A percentile compares a stretch with the other conserved stretches of the same genome.
phyloP scores from a whole-genome alignment of 176 grass and related monocot species.

The Luzula sylvatica region DNA sequence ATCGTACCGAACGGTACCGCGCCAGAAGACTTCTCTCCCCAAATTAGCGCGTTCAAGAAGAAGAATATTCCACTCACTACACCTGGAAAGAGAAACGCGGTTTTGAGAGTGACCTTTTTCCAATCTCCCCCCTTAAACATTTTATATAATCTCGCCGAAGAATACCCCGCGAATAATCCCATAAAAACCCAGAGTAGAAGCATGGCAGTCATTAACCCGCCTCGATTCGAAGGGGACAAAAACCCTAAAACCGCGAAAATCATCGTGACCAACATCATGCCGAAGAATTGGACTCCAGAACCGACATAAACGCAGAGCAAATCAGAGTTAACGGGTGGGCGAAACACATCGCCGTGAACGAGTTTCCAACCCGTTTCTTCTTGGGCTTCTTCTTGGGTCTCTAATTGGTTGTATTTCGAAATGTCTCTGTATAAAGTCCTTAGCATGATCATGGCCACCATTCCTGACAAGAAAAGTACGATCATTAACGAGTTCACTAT shows the following conservation, averaged over 20 bases:
- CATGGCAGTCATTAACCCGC: conserved; percentile 76
- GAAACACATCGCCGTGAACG: conserved; percentile 87
- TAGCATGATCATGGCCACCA: conserved; percentile 98
- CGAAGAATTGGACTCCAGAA: conserved; percentile 75
- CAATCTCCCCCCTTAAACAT: conserved; percentile 69
- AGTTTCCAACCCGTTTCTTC: conserved; percentile 98
- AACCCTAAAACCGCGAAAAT: conserved; percentile 76
- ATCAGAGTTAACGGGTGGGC: conserved; percentile 42
- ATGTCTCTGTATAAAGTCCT: conserved; percentile 72
- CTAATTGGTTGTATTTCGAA: conserved; percentile 80
- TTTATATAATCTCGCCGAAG: conserved; percentile 60
- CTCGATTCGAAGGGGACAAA: conserved; percentile 67
- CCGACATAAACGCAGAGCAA: conserved; percentile 68
- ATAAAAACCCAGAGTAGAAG: conserved; percentile 83
- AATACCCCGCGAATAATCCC: conserved; percentile 72
- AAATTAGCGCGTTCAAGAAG: conserved; percentile 65
- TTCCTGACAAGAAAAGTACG: conserved; percentile 78
- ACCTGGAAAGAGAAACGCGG: conserved; percentile 60
- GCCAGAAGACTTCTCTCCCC: conserved; percentile 76
- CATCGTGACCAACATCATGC: conserved; percentile 81
- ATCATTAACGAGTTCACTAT: conserved; percentile 87
- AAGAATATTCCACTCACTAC: conserved; percentile 62
- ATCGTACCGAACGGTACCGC: conserved; percentile 93
- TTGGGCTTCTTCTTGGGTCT: conserved; percentile 81
- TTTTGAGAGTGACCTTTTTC: conserved; percentile 66